Base-by-base conservation (phyloP, 352 stramenopile genomes). In the Aphanomyces invadans region DNA sequence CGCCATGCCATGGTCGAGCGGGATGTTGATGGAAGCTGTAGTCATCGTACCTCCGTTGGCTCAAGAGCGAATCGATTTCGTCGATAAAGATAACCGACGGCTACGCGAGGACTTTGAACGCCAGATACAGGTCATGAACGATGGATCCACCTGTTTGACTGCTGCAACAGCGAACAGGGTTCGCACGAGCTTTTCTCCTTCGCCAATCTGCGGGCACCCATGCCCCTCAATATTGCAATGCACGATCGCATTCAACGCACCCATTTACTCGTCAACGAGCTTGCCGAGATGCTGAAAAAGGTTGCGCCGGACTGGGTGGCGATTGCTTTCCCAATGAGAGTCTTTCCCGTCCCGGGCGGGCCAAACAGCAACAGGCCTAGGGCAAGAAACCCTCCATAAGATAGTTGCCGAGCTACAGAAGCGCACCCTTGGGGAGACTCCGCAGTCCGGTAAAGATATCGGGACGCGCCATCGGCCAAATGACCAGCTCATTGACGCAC, bases 251-350 rank as follows among this genome's bases (percentile, higher is more conserved):
- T 4, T 4, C 2, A 64, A 56, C 62, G 7, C 70, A 91, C 79
- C 97, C 97, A 99, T 89, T 99, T 99, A 76, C 92, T 97, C 26
- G 95, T 99, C 17, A 99, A 76, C 0, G 96, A 99, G 52, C 95
- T 99, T 39, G 95, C 96, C 3, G 95, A 99, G 67, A 99, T 99
- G 57, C 82, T 98, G 77, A 99, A 99, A 69, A 99, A 99, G 0
- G 96, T 99, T 3, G 97, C 97, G 17, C 92, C 90, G 39, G 86
- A 98, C 74, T 98, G 87, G 70, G 96, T 95, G 19, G 97, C 97
- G 72, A 99, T 99, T 0, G 97, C 97, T 76, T 99, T 99, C 48
- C 95, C 97, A 63, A 99, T 99, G 52, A 99, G 70, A 2, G 95
- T 99, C 82, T 99, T 99, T 31, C 97, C 88, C 29, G 97, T 98